Percentiles rank a stretch among this genome's conserved stretches.
Conservation (phyloP, 2,329 filamentous ascomycete species). For the Akanthomyces dipterigenus region DNA sequence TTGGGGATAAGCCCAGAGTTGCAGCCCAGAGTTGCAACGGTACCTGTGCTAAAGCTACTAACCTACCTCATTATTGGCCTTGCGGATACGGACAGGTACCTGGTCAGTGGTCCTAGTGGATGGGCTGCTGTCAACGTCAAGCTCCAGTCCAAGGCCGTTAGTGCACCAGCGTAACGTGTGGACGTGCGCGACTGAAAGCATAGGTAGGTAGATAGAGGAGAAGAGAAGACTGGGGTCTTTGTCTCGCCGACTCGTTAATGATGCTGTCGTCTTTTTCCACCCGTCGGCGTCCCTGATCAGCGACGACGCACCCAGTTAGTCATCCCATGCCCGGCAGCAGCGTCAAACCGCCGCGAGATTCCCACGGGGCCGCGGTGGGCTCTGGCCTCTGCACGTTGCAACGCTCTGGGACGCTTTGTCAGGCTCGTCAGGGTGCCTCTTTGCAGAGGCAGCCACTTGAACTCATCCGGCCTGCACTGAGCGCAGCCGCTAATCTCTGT, state of each 20-base stretch:
- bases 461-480: not conserved
- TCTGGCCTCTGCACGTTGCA: not conserved
- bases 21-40: not conserved
- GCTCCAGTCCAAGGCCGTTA: not conserved
- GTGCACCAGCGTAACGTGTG: not conserved
- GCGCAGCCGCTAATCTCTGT: not conserved
- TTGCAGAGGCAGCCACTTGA: too few relatives aligned
- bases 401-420: not conserved
- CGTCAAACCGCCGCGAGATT: not conserved
- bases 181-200: not conserved
- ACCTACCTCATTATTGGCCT: too few relatives aligned
- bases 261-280: too few relatives aligned
- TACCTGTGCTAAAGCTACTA: not conserved
- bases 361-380: not conserved
- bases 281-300: too few relatives aligned
- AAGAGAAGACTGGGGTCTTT: too few relatives aligned
- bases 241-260: not conserved
- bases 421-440: too few relatives aligned
- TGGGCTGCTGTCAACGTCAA: not conserved
- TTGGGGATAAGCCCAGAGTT: not conserved
- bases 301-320: not conserved
- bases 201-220: too few relatives aligned
- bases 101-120: too few relatives aligned
- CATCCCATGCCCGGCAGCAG: not conserved
- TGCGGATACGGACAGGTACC: too few relatives aligned